Percentiles rank a stretch among this genome's conserved stretches.
Conservation (phyloP, 2,329 filamentous ascomycete species). For the Rhinocladiella similis region DNA sequence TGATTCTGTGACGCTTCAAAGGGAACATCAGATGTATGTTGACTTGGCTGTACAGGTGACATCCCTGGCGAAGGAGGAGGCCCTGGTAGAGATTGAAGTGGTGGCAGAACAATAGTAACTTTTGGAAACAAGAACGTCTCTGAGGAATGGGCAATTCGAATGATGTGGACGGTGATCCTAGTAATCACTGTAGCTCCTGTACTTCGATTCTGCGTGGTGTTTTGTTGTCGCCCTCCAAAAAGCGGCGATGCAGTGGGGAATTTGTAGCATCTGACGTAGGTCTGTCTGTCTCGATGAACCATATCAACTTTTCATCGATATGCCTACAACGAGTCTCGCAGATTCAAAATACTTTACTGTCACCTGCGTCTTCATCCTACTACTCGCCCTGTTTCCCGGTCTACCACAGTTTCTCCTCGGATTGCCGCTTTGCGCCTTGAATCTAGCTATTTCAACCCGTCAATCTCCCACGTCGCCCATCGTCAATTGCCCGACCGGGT, state of each 20-base stretch:
- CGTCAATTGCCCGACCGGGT: constrained; percentile 16
- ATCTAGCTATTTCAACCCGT: not conserved
- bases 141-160: not conserved
- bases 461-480: not conserved
- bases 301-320: constrained; percentile 10
- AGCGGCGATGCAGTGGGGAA: no score
- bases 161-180: not conserved
- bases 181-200: not conserved
- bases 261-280: not conserved
- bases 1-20: not conserved
- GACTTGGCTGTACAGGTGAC: not conserved
- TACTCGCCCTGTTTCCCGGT: constrained; percentile 26
- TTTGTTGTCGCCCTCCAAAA: not conserved
- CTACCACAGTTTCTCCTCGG: constrained; percentile 25
- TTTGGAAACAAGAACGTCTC: not conserved
- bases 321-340: constrained; percentile 17
- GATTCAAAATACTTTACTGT: constrained; percentile 23
- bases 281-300: not conserved
- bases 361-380: constrained; percentile 19
- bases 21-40: not conserved
- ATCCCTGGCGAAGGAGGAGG: constrained; percentile 9
- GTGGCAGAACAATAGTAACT: constrained; percentile 1
- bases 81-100: constrained; percentile 13
- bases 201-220: not conserved
- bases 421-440: constrained; percentile 17